Conservation (phyloP, 176 grass and related monocot genomes). For the Coix lacrymajobi region DNA sequence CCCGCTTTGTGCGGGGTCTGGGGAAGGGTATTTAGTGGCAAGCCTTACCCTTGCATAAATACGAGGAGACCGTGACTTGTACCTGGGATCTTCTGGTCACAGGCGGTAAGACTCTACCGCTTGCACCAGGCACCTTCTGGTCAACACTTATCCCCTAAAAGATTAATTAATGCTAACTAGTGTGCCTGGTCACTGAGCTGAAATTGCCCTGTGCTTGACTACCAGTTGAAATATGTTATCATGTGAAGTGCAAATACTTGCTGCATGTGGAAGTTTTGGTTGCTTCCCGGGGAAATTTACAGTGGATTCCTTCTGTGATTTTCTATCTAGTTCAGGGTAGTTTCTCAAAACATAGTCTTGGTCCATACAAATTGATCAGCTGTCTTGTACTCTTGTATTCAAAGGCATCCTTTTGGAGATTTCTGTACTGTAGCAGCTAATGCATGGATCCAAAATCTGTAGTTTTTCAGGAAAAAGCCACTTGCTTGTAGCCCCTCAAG, state of each 20-base stretch:
- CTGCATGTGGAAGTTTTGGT: background rate
- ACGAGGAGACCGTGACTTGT: too few relatives aligned
- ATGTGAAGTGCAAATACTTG: background rate
- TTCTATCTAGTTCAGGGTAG: constrained; percentile 4
- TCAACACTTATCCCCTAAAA: background rate
- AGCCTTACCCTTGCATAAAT: too few relatives aligned
- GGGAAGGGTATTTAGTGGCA: too few relatives aligned
- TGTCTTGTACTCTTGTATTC: background rate
- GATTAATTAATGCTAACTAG: background rate
- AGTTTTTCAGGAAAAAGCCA: constrained; percentile 74
- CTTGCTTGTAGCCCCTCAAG: constrained; percentile 61
- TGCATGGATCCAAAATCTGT: constrained; percentile 15
- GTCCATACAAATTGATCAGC: background rate
- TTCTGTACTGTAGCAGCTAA: background rate
- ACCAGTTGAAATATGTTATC: background rate
- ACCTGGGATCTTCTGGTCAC: too few relatives aligned
- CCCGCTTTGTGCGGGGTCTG: too few relatives aligned
- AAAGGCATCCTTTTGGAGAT: background rate
- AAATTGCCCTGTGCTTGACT: background rate
- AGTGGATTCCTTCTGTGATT: background rate
- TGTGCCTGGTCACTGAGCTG: background rate
- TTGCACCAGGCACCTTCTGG: too few relatives aligned
- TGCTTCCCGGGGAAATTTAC: background rate
- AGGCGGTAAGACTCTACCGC: too few relatives aligned
- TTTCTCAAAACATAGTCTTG: background rate